Conservation (phyloP, 176 grass and related monocot species). For the barley (Hordeum vulgare) region MorexV3_pseudomolecules_assembly NC_058518.1:460790533-460791032, state of each 20-base stretch:
- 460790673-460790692: neutral
- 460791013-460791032: slow-evolving; percentile 28
- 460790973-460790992: slow-evolving; percentile 1
- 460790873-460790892: slow-evolving; percentile 1
- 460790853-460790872: neutral
- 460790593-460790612: slow-evolving; percentile 78
- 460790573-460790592: slow-evolving; percentile 96
- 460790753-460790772: slow-evolving; percentile 14
- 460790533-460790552: slow-evolving; percentile 96
- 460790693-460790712: neutral
- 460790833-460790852: slow-evolving; percentile 97
- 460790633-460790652: neutral
- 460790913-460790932: neutral
- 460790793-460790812: slow-evolving; percentile 95
- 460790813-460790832: slow-evolving; percentile 94
- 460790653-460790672: slow-evolving; percentile 3
- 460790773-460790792: slow-evolving; percentile 98
- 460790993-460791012: slow-evolving; percentile 1
- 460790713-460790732: neutral
- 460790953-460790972: neutral
- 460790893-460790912: neutral
- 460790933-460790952: neutral
- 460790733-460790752: neutral
- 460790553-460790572: slow-evolving; percentile 96
- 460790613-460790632: neutral